Base-by-base conservation (phyloP, 768 basidiomycete species). In the Agaricus subrufescens region DNA sequence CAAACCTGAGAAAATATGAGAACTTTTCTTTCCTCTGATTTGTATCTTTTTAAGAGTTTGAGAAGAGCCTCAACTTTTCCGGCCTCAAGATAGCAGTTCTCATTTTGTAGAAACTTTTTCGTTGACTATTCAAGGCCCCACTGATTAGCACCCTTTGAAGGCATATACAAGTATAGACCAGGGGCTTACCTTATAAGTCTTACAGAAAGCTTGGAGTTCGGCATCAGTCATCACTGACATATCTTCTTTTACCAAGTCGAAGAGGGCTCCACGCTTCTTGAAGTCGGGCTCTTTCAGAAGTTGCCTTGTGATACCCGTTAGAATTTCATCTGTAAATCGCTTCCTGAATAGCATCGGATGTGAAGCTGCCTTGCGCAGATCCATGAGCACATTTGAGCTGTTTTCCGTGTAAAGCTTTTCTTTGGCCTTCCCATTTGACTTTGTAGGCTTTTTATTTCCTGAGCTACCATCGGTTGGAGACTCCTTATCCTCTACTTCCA, bases 201-300 rank as follows among this genome's bases (percentile, higher is more conserved):
- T 79, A 64, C 89, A 90, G 67, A 95, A 96, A 42, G 82, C 71
- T 64, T 97, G 93, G 37, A 99, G 76, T 71, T 98, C 97, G 7
- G 94, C 88, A 70, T 99, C 97, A 44, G 94, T 96, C 96, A 98
- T 98, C 19, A 97, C 88, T 62, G 90, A 84, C 90, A 99, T 93
- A 69, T 99, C 97, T 69, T 99, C 97, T 66, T 93, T 91, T 50
- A 99, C 93, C 58, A 86, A 82, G 31, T 94, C 83, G 63, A 85
- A 91, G 44, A 90, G 67, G 7, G 89, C 87, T 0, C 85, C 85
- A 14, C 89, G 83, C 68, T 86, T 89, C 71, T 84, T 89, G 71
- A 94, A 98, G 64, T 96, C 92, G 3, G 90, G 86, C 67, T 98
- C 96, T 68, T 92, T 92, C 67, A 98, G 71, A 50, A 97, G 77